Percentiles rank a stretch among this genome's conserved stretches.
These are phyloP conservation scores for Aphanocladium album DNA, from an alignment of 2,329 filamentous ascomycete genomes.

Conservation along the genomic window DNA sequence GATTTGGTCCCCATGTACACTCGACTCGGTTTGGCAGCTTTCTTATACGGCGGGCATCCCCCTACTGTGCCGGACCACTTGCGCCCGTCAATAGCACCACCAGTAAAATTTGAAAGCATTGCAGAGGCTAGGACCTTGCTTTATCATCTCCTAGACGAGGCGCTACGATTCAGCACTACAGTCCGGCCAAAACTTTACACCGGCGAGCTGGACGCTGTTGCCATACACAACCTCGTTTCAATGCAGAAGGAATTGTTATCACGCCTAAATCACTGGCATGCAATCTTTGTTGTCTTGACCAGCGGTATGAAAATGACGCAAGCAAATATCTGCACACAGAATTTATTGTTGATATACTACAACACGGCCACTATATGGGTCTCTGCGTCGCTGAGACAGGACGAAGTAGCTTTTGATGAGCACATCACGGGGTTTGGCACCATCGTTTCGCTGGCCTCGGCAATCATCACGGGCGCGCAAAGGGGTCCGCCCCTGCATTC, in stretches of 20 bases:
- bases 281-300: slow-evolving; percentile 25
- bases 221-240: slow-evolving; percentile 22
- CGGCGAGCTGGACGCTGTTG: slow-evolving; percentile 20
- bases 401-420: slow-evolving; percentile 31
- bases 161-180: slow-evolving; percentile 30
- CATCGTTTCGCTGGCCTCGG: slow-evolving; percentile 31
- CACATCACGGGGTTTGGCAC: slow-evolving; percentile 31
- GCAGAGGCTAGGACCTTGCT: slow-evolving; percentile 27
- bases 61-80: slow-evolving; percentile 32
- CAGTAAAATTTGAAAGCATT: slow-evolving; percentile 29
- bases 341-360: slow-evolving; percentile 34
- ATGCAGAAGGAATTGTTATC: slow-evolving; percentile 31
- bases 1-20: slow-evolving; percentile 41
- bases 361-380: slow-evolving; percentile 30
- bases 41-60: slow-evolving; percentile 35
- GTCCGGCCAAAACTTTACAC: slow-evolving; percentile 23
- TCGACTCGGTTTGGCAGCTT: slow-evolving; percentile 35
- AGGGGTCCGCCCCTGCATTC: slow-evolving; percentile 16
- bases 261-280: slow-evolving; percentile 25
- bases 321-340: slow-evolving; percentile 14
- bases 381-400: slow-evolving; percentile 23
- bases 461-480: slow-evolving; percentile 20
- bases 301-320: slow-evolving; percentile 8
- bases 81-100: slow-evolving; percentile 26
- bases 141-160: slow-evolving; percentile 37